phyloP scores from a whole-genome alignment of 1,139 yeast species.

The Candida albicans region DNA sequence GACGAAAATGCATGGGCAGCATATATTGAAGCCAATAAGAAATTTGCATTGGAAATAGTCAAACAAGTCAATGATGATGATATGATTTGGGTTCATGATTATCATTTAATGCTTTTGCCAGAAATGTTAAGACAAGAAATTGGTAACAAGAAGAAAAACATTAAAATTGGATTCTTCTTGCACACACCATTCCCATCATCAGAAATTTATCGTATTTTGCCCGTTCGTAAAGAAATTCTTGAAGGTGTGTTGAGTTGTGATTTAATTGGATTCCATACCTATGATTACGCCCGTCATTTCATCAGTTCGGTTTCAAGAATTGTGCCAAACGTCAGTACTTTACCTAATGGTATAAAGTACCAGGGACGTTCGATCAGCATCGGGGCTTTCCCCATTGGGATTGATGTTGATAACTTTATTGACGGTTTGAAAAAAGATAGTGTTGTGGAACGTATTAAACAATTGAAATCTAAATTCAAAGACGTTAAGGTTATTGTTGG shows the following conservation, averaged over 20 bases:
- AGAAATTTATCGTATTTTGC: constrained; percentile 92
- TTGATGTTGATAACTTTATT: constrained; percentile 87
- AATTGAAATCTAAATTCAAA: constrained; percentile 61
- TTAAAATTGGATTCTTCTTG: constrained; percentile 86
- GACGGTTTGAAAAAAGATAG: constrained; percentile 68
- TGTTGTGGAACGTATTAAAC: constrained; percentile 66
- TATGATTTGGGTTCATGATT: constrained; percentile 96
- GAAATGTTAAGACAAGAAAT: constrained; percentile 76
- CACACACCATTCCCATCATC: constrained; percentile 99
- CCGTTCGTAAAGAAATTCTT: constrained; percentile 90
- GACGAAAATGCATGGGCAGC: constrained; percentile 99
- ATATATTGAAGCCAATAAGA: constrained; percentile 86
- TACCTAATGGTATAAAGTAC: constrained; percentile 89
- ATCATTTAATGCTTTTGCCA: constrained; percentile 93
- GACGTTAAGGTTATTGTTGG: constrained; percentile 87
- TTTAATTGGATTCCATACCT: constrained; percentile 97
- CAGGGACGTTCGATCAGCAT: constrained; percentile 77
- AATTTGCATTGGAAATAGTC: constrained; percentile 77
- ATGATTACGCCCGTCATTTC: constrained; percentile 98
- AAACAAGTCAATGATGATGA: constrained; percentile 77
- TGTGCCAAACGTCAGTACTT: constrained; percentile 68
- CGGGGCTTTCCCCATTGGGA: constrained; percentile 98
- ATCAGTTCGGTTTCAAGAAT: constrained; percentile 88
- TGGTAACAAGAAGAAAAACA: constrained; percentile 49
- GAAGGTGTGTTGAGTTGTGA: constrained; percentile 93